A percentile compares a stretch with the other conserved stretches of the same genome.
These are phyloP conservation scores for Begonia fuchsioides DNA, from an alignment of 306 rosid species.

Conservation along the genomic window DNA sequence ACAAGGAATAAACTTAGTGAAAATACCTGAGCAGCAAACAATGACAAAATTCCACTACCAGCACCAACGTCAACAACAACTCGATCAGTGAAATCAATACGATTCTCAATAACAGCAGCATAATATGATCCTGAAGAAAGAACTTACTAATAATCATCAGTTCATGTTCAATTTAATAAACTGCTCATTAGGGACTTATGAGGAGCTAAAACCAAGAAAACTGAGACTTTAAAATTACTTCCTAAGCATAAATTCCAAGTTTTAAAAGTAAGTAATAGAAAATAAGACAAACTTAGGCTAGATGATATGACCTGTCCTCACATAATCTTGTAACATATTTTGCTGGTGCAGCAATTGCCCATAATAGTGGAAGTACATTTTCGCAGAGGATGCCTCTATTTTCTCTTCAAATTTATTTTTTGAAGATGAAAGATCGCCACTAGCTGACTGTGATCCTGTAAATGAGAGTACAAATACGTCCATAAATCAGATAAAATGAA, in stretches of 20 bases:
- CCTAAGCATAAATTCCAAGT: neutral
- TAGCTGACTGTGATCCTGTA: slow-evolving; percentile 39
- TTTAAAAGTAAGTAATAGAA: neutral
- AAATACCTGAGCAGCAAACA: slow-evolving; percentile 96
- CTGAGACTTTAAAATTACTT: neutral
- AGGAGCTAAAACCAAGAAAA: neutral
- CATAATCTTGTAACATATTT: slow-evolving; percentile 94
- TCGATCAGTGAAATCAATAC: slow-evolving; percentile 67
- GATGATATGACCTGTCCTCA: slow-evolving; percentile 65
- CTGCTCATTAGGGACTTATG: neutral
- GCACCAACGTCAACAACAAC: slow-evolving; percentile 98
- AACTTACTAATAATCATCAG: slow-evolving; percentile 1
- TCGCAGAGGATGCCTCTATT: slow-evolving; percentile 86
- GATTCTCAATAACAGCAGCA: slow-evolving; percentile 87
- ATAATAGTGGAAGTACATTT: slow-evolving; percentile 94
- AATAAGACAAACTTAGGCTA: slow-evolving; percentile 6
- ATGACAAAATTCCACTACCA: slow-evolving; percentile 89
- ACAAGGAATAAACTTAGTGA: slow-evolving; percentile 2
- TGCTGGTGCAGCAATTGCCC: slow-evolving; percentile 94
- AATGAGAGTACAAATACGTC: neutral
- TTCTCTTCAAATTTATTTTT: slow-evolving; percentile 86
- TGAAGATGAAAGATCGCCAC: slow-evolving; percentile 35
- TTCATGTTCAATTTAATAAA: neutral
- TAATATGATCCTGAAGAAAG: slow-evolving; percentile 60
- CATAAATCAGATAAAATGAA: neutral